phyloP scores from a whole-genome alignment of 2,329 filamentous ascomycete species.

The Lachnellula cervina region DNA sequence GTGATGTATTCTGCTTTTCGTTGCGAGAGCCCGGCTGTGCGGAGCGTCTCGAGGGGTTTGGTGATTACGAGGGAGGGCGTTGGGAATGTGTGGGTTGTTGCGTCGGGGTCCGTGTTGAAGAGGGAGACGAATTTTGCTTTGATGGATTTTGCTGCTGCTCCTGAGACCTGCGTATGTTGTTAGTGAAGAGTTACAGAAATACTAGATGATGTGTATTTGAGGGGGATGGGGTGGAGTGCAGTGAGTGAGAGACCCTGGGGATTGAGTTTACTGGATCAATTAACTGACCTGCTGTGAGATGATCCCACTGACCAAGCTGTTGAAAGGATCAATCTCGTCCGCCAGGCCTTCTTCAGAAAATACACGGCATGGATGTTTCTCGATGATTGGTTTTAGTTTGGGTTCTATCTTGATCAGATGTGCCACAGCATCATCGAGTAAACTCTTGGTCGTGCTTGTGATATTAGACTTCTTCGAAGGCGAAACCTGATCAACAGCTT shows the following conservation, averaged over 20 bases:
- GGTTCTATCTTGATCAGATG: slow-evolving; percentile 71
- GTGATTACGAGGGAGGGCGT: slow-evolving; percentile 66
- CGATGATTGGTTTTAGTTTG: slow-evolving; percentile 66
- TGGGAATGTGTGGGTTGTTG: slow-evolving; percentile 53
- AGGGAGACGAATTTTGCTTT: slow-evolving; percentile 76
- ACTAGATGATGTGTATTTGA: too few relatives aligned
- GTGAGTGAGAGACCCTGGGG: not conserved
- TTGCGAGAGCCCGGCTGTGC: slow-evolving; percentile 83
- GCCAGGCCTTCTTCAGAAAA: slow-evolving; percentile 80
- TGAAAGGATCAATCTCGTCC: slow-evolving; percentile 84
- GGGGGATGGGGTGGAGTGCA: too few relatives aligned
- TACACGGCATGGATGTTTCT: slow-evolving; percentile 68
- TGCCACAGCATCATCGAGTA: slow-evolving; percentile 70
- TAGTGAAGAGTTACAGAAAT: not conserved
- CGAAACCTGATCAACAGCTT: slow-evolving; percentile 48
- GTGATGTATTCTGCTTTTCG: slow-evolving; percentile 94
- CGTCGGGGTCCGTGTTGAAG: slow-evolving; percentile 46
- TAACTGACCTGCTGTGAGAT: slow-evolving; percentile 72
- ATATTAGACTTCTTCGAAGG: slow-evolving; percentile 43
- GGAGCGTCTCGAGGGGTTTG: slow-evolving; percentile 60
- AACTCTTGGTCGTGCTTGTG: slow-evolving; percentile 55
- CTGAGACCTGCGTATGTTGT: slow-evolving; percentile 57
- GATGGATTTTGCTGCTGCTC: slow-evolving; percentile 84
- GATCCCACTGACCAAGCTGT: slow-evolving; percentile 76
- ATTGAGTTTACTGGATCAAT: not conserved